phyloP scores from a whole-genome alignment of 768 basidiomycete species.

The Russula dissimulans region DNA sequence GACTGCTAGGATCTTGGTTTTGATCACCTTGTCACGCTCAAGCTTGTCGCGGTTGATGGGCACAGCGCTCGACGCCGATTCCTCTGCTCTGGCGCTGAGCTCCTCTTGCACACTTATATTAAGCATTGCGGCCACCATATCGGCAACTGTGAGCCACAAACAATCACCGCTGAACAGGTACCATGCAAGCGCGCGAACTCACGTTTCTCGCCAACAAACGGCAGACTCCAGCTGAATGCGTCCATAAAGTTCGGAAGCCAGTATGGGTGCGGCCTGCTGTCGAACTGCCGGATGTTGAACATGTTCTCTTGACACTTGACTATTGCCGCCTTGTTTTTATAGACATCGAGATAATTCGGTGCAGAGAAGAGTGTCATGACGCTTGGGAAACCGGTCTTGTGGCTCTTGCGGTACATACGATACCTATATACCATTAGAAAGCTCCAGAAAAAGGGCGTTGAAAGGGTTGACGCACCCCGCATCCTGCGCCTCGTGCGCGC shows the following conservation, averaged over 20 bases:
- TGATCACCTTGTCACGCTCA: slow-evolving; percentile 86
- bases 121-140: slow-evolving; percentile 96
- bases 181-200: slow-evolving; percentile 23
- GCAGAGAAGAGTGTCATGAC: slow-evolving; percentile 99
- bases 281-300: slow-evolving; percentile 97
- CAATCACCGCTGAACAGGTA: background rate
- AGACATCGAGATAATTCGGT: slow-evolving; percentile 96
- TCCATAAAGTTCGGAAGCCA: slow-evolving; percentile 98
- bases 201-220: slow-evolving; percentile 97
- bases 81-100: slow-evolving; percentile 61
- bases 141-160: slow-evolving; percentile 58
- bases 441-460: slow-evolving; percentile 28
- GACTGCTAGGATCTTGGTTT: slow-evolving; percentile 97
- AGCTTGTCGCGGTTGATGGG: slow-evolving; percentile 37
- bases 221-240: slow-evolving; percentile 95
- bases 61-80: background rate
- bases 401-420: slow-evolving; percentile 98
- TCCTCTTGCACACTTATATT: slow-evolving; percentile 98
- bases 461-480: slow-evolving; percentile 46
- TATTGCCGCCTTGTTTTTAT: slow-evolving; percentile 98
- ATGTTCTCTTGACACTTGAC: slow-evolving; percentile 99
- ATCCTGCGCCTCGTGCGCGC: slow-evolving; percentile 98
- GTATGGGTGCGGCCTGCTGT: slow-evolving; percentile 89
- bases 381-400: slow-evolving; percentile 95
- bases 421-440: slow-evolving; percentile 42